Conservation (phyloP, 1,284 basidiomycete species). For the Mycena sp. region DNA sequence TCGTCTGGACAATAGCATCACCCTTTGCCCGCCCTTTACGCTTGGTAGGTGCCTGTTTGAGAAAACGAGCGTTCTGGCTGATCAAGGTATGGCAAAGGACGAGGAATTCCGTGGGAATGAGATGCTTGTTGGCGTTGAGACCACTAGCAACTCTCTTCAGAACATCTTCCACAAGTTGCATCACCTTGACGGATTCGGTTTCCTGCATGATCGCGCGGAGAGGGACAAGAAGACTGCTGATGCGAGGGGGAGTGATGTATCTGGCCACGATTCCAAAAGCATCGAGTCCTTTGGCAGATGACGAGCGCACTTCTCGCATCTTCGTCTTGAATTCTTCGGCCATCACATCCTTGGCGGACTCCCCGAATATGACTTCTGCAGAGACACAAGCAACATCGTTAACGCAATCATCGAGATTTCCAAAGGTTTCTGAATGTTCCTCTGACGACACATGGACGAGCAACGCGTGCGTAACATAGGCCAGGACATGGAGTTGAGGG, state of each 20-base stretch:
- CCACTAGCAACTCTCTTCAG: slow-evolving; percentile 86
- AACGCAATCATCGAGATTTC: slow-evolving; percentile 81
- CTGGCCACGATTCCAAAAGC: slow-evolving; percentile 86
- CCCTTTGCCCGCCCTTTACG: slow-evolving; percentile 55
- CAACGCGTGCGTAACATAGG: slow-evolving; percentile 86
- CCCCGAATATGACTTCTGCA: slow-evolving; percentile 94
- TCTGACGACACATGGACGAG: slow-evolving; percentile 81
- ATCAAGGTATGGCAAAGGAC: slow-evolving; percentile 91
- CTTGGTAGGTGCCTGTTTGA: slow-evolving; percentile 63
- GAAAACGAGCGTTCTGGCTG: slow-evolving; percentile 89
- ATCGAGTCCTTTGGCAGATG: slow-evolving; percentile 84
- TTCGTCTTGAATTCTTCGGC: slow-evolving; percentile 95
- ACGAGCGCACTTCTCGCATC: slow-evolving; percentile 88
- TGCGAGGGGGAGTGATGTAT: slow-evolving; percentile 77
- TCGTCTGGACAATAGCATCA: slow-evolving; percentile 81
- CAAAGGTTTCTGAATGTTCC: slow-evolving; percentile 62
- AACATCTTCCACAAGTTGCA: slow-evolving; percentile 91
- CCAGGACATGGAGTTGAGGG: slow-evolving; percentile 94
- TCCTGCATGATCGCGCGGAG: slow-evolving; percentile 89
- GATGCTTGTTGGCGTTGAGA: slow-evolving; percentile 83
- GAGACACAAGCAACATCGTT: slow-evolving; percentile 84
- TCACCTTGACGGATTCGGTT: slow-evolving; percentile 84
- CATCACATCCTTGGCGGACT: slow-evolving; percentile 91
- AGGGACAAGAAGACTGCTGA: slow-evolving; percentile 83
- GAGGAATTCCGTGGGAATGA: slow-evolving; percentile 79